A percentile compares a stretch with the other conserved stretches of the same genome.
phyloP scores from a whole-genome alignment of 202 grass and related monocot species.

The Carex sylvatica region DNA sequence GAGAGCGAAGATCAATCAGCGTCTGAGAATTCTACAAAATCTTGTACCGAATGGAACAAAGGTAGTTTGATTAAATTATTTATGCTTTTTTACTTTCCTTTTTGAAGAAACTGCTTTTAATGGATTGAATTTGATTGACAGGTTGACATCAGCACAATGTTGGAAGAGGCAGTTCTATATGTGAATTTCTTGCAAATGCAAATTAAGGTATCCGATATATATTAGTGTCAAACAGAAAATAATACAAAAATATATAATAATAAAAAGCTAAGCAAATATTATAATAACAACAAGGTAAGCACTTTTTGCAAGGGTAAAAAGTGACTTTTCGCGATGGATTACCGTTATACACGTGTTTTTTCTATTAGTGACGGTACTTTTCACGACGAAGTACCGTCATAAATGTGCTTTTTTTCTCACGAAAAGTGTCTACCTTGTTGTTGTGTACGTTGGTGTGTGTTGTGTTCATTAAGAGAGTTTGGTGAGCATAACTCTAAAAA shows the following conservation, averaged over 20 bases:
- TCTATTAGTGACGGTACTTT: too few species aligned
- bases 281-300: too few species aligned
- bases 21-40: constrained; percentile 69
- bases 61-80: constrained; percentile 35
- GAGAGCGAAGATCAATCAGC: constrained; percentile 94
- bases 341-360: too few species aligned
- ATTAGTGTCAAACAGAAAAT: not conserved
- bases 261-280: too few species aligned
- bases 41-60: constrained; percentile 94
- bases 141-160: constrained; percentile 97
- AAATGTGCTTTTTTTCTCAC: too few species aligned
- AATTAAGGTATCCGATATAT: constrained; percentile 50
- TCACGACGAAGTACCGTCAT: too few species aligned
- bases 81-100: not conserved
- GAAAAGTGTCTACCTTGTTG: too few species aligned
- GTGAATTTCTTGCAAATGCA: constrained; percentile 90
- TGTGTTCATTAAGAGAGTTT: too few species aligned
- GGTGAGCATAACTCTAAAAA: too few species aligned
- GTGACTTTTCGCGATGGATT: too few species aligned
- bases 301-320: too few species aligned
- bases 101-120: constrained; percentile 16
- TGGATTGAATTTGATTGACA: constrained; percentile 34
- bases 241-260: not conserved
- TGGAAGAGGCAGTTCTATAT: constrained; percentile 91
- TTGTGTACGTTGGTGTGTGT: too few species aligned